Conservation (phyloP, 306 rosid species). For the Pterocarpus santalinus region DNA sequence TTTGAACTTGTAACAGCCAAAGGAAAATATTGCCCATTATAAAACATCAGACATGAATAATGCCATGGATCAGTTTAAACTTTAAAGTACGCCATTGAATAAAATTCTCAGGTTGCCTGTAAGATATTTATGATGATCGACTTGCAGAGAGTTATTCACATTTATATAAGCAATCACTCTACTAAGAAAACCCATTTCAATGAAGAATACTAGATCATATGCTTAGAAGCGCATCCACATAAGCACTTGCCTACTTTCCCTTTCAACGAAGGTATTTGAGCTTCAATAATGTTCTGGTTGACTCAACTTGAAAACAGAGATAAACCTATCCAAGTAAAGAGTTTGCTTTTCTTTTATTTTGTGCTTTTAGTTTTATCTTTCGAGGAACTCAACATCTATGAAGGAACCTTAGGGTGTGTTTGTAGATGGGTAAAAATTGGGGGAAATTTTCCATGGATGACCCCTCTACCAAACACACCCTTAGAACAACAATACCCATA, state of each 20-base stretch:
- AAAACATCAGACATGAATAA: conserved; percentile 4
- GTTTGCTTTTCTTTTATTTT: background rate
- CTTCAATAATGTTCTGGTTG: background rate
- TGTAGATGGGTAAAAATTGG: too few species aligned
- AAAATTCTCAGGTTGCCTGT: background rate
- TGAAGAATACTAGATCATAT: conserved; percentile 5
- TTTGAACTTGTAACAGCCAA: background rate
- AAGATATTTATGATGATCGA: conserved; percentile 2
- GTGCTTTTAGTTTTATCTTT: background rate
- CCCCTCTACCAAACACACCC: too few species aligned
- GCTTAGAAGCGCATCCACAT: conserved; percentile 4
- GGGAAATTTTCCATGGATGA: too few species aligned
- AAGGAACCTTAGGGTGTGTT: background rate
- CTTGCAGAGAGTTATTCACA: background rate
- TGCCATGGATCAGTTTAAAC: background rate
- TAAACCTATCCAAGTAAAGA: background rate
- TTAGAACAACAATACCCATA: background rate
- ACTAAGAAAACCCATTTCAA: conserved; percentile 1
- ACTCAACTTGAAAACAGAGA: background rate
- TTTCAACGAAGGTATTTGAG: background rate
- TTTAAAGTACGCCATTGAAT: background rate
- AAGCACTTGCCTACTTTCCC: background rate
- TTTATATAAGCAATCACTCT: conserved; percentile 3
- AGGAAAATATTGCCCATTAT: background rate
- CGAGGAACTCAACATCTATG: background rate